Percentiles rank a stretch among this genome's conserved stretches.
Conservation (phyloP, 2,329 filamentous ascomycete genomes). For the Beauveria sp. region DNA sequence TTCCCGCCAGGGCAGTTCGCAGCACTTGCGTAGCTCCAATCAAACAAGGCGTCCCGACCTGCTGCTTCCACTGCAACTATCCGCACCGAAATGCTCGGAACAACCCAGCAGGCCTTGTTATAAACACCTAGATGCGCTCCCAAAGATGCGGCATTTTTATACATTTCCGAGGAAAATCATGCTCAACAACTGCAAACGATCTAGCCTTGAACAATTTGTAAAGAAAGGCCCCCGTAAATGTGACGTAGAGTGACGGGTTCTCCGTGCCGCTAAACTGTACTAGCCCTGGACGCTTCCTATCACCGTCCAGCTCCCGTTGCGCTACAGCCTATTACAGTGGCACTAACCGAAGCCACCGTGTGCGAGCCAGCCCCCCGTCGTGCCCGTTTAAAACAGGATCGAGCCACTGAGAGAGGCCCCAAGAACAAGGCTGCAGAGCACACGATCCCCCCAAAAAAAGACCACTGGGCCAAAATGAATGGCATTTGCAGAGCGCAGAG, state of each 20-base stretch:
- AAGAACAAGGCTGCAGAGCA: neutral
- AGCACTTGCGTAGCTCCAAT: too few relatives aligned
- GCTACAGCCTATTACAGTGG: neutral
- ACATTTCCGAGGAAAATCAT: too few relatives aligned
- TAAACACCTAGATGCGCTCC: neutral
- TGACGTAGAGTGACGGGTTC: constrained; percentile 5
- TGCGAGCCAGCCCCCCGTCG: neutral
- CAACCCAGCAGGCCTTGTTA: too few relatives aligned
- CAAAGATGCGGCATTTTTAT: neutral
- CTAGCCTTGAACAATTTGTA: neutral
- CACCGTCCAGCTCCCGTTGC: constrained; percentile 4
- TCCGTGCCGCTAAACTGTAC: neutral
- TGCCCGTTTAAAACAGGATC: neutral
- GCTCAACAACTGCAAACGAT: neutral
- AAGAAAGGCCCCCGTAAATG: neutral
- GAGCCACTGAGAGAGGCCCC: neutral
- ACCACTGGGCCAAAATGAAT: neutral
- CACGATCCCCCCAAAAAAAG: neutral
- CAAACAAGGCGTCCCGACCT: too few relatives aligned
- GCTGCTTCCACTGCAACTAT: too few relatives aligned
- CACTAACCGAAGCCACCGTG: constrained; percentile 8
- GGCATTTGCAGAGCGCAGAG: neutral
- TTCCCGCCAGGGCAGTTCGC: too few relatives aligned
- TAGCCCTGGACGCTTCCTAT: constrained; percentile 7
- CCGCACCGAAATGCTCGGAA: too few relatives aligned